Conservation (phyloP, 2,329 filamentous ascomycete species). For the Fusarium coffeatum region DNA sequence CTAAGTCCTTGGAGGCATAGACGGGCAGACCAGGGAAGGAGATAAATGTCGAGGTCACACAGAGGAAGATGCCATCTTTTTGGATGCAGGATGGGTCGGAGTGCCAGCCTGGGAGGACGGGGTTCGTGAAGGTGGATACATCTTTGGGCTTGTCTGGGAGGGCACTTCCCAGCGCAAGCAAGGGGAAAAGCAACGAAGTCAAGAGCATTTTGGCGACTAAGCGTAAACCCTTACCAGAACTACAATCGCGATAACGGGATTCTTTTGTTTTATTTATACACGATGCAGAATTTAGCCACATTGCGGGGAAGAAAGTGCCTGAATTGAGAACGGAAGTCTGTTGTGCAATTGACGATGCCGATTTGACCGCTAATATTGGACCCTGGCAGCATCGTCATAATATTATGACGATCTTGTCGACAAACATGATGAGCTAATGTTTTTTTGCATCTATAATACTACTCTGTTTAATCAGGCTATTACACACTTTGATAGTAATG, state of each 20-base stretch:
- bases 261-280: neutral
- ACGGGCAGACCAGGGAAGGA: conserved; percentile 65
- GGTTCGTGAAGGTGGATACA: conserved; percentile 50
- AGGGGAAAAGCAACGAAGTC: neutral
- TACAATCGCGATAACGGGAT: neutral
- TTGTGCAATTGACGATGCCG: neutral
- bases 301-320: conserved; percentile 13
- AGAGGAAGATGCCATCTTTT: conserved; percentile 62
- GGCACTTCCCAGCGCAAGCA: conserved; percentile 3
- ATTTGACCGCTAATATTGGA: conserved; percentile 18
- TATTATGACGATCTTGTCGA: conserved; percentile 15
- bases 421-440: conserved; percentile 4
- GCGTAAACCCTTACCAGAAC: neutral
- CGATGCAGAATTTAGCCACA: neutral
- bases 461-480: conserved; percentile 4
- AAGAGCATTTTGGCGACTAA: conserved; percentile 2
- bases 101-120: conserved; percentile 62
- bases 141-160: neutral
- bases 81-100: conserved; percentile 61
- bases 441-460: neutral
- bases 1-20: conserved; percentile 63
- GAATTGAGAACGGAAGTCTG: neutral
- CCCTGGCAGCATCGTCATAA: neutral
- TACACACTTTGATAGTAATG: neutral
- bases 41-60: conserved; percentile 64